These are phyloP conservation scores for Pelargonium hybrid DNA, from an alignment of 441 rosid species.

Conservation along the genomic window DNA sequence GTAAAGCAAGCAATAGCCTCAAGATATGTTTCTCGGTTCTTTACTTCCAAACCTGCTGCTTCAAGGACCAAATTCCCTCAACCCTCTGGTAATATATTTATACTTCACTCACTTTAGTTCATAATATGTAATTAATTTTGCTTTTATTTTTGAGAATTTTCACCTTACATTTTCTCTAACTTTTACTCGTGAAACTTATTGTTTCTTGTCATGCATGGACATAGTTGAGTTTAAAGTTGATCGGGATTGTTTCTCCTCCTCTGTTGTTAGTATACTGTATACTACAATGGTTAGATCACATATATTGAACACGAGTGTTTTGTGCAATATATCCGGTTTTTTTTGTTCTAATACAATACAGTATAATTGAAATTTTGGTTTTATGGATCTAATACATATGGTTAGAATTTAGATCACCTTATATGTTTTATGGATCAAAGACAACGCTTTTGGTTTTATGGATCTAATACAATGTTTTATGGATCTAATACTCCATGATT, in stretches of 20 bases:
- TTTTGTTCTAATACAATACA: too few species aligned
- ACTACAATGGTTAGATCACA: neutral
- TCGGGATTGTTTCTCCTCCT: neutral
- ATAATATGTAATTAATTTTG: neutral
- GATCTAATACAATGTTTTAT: too few species aligned
- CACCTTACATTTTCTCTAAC: neutral
- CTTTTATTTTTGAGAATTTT: neutral
- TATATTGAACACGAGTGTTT: neutral
- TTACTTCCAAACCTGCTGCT: constrained; percentile 56
- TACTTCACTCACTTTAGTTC: constrained; percentile 3
- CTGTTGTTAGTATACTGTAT: too few species aligned
- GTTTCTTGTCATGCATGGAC: neutral
- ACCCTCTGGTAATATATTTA: constrained; percentile 41
- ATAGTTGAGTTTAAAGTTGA: neutral
- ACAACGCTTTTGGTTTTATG: too few species aligned
- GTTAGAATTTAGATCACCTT: too few species aligned
- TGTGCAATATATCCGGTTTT: too few species aligned
- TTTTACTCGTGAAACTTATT: neutral
- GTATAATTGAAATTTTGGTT: too few species aligned
- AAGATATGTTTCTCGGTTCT: constrained; percentile 71
- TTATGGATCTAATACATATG: too few species aligned
- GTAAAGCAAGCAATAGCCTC: constrained; percentile 76
- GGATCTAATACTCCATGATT: too few species aligned
- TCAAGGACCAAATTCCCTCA: constrained; percentile 51
- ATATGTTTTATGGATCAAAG: too few species aligned